These are phyloP conservation scores for Flueggea neowawraea DNA, from an alignment of 441 rosid species.

Conservation along the genomic window DNA sequence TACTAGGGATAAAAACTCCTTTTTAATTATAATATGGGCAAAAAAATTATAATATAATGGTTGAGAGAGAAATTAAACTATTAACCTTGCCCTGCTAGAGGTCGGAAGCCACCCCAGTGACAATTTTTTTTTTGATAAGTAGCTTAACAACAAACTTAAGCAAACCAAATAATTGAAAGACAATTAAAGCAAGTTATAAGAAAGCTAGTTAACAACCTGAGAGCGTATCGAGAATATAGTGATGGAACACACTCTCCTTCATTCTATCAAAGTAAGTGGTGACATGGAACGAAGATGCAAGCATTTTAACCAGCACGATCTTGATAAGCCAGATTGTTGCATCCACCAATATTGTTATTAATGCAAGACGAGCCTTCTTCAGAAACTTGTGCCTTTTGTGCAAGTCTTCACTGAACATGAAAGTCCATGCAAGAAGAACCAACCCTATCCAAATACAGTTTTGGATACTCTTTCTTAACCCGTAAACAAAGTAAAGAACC, in stretches of 20 bases:
- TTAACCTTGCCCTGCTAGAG: no score
- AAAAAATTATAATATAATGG: no score
- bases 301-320: conserved; percentile 34
- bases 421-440: conserved; percentile 43
- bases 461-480: conserved; percentile 41
- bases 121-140: no score
- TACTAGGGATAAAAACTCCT: no score
- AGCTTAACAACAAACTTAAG: no score
- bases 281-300: conserved; percentile 41
- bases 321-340: conserved; percentile 41
- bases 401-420: conserved; percentile 37
- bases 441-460: conserved; percentile 44
- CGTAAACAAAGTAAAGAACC: conserved; percentile 50
- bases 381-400: conserved; percentile 24
- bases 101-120: no score
- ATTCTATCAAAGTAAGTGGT: conserved; percentile 42
- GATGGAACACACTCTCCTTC: conserved; percentile 41
- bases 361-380: conserved; percentile 27
- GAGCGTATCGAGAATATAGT: conserved; percentile 33
- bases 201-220: conserved; percentile 21
- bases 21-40: no score
- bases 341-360: conserved; percentile 36
- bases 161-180: no score
- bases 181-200: no score
- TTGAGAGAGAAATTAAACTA: no score